Percentiles rank a stretch among this genome's conserved stretches.
These are phyloP conservation scores for Noccaea caerulescens DNA, from an alignment of 345 rosid genomes.

Conservation along the genomic window DNA sequence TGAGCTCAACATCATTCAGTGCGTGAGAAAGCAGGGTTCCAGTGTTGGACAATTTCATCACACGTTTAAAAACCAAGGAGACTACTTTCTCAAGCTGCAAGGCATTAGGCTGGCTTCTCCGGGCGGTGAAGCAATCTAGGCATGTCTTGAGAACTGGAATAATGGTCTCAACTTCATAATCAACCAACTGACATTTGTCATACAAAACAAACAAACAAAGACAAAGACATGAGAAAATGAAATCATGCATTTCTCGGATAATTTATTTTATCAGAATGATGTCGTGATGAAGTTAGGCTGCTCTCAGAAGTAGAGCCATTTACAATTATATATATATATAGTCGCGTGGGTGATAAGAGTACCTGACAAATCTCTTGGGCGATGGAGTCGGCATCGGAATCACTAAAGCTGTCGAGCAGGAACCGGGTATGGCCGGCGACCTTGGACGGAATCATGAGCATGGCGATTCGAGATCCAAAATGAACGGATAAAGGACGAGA, in stretches of 20 bases:
- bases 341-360: neutral
- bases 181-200: slow-evolving; percentile 55
- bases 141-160: slow-evolving; percentile 64
- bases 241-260: neutral
- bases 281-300: too few species aligned
- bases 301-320: neutral
- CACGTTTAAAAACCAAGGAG: slow-evolving; percentile 55
- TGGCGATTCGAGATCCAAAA: slow-evolving; percentile 42
- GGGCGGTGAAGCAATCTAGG: slow-evolving; percentile 58
- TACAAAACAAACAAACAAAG: neutral
- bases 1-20: slow-evolving; percentile 51
- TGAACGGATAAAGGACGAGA: slow-evolving; percentile 4
- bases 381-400: slow-evolving; percentile 63
- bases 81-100: slow-evolving; percentile 55
- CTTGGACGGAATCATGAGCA: slow-evolving; percentile 57
- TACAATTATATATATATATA: neutral
- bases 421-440: slow-evolving; percentile 70
- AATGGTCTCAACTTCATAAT: slow-evolving; percentile 65
- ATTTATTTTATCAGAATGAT: neutral
- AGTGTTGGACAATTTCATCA: slow-evolving; percentile 63
- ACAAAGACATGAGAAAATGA: neutral
- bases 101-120: slow-evolving; percentile 46
- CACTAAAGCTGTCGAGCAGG: slow-evolving; percentile 62
- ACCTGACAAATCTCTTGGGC: slow-evolving; percentile 72
- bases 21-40: slow-evolving; percentile 67